A percentile compares a stretch with the other conserved stretches of the same genome.
Conservation (phyloP, 768 basidiomycete genomes). For the Lactifluus hygrophoroides region DNA sequence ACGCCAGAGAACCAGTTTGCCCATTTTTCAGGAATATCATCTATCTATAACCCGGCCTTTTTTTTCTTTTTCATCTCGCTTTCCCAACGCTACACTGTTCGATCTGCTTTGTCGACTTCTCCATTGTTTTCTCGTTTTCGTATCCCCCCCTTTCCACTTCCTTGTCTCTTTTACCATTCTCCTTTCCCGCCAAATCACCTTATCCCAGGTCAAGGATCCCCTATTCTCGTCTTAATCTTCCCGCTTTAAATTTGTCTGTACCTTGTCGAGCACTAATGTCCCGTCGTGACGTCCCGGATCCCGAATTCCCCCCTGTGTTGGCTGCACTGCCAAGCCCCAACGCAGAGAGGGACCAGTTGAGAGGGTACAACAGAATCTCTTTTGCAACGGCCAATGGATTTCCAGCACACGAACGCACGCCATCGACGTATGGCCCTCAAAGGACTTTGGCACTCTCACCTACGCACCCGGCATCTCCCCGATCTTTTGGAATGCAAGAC, state of each 20-base stretch:
- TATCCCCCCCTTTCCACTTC: conserved; percentile 26
- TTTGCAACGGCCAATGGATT: conserved; percentile 1
- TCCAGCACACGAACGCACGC: conserved; percentile 14
- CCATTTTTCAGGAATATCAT: conserved; percentile 14
- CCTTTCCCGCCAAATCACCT: not conserved
- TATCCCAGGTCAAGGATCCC: not conserved
- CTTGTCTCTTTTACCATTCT: conserved; percentile 19
- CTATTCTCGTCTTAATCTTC: conserved; percentile 4
- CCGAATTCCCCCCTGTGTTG: conserved; percentile 4
- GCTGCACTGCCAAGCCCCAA: not conserved
- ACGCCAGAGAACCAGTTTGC: conserved; percentile 9
- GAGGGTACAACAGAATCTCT: conserved; percentile 1
- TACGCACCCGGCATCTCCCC: conserved; percentile 27
- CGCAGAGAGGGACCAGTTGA: conserved; percentile 4
- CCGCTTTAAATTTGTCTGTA: not conserved
- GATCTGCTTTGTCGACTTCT: conserved; percentile 26
- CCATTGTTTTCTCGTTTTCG: conserved; percentile 27
- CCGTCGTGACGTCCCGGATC: conserved; percentile 6
- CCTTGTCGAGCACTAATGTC: conserved; percentile 3
- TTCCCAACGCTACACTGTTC: conserved; percentile 27
- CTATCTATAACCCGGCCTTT: conserved; percentile 25
- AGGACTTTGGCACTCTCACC: conserved; percentile 20
- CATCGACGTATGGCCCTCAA: conserved; percentile 16
- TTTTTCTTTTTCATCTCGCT: conserved; percentile 26
- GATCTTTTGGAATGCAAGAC: conserved; percentile 32